Evolutionary conservation across 176 grass and related monocot genomes (phyloP), one percentile per base, ranked within the genome.

Genomic region (Zoysia japonica): DNA sequence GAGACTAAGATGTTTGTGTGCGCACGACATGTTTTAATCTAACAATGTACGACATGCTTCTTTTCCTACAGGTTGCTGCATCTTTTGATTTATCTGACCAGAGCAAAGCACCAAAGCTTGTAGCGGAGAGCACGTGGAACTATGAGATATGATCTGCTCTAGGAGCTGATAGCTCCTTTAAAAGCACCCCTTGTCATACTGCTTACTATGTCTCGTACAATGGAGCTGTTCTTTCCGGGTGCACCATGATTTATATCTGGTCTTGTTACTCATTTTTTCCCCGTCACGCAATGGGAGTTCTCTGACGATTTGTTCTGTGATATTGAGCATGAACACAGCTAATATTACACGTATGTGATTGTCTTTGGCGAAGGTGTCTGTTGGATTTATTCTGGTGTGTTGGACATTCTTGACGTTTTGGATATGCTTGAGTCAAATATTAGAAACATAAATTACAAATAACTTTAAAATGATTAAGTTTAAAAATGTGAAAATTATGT

Each of bases 101-200:
- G 78, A 89, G 81, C 66, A 95, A 92, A 85, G 60, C 52, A 42
- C 93, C 87, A 17, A 93, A 97, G 82, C 83, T 93, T 36, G 78
- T 87, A 62, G 88, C 88, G 2, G 93, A 97, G 88, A 89, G 93
- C 42, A 84, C 80, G 0, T 97, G 93, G 93, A 93, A 87, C 56
- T 97, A 90, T 2, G 93, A 97, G 38, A 81, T 90, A 35, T 93
- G 86, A 87, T 65, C 66, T 36, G 50, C 61, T 60, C 14, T 49
- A 35, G 40, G 15, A 49, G 83, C 57, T 16, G 39, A 66, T 47
- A 57, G 47, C 38, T 44, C 67, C 50, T 28, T 28, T 28, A 28
- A 0, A 28, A 28, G 28, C 28, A 28, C 28, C 28, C 28, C 28
- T 28, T 28, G 28, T 28, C 28, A 28, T 28, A 28, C 28, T 28